These are phyloP conservation scores for Aspergillus sp. DNA, from an alignment of 2,329 filamentous ascomycete species.

Conservation along the genomic window DNA sequence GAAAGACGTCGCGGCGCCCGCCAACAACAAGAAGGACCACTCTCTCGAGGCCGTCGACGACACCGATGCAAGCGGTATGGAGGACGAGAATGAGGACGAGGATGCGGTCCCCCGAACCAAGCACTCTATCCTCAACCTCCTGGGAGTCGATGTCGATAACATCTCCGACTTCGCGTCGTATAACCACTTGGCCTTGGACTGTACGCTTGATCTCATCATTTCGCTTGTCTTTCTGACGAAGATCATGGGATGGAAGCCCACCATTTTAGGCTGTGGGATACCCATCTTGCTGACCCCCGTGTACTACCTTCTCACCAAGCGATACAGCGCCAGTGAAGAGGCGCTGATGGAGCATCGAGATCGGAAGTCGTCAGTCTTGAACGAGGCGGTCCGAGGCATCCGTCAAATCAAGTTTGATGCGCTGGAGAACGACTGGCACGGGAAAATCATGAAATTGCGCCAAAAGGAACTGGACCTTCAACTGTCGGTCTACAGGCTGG, in stretches of 20 bases:
- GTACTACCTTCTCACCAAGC: constrained; percentile 65
- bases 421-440: constrained; percentile 70
- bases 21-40: constrained; percentile 35
- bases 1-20: constrained; percentile 60
- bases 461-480: constrained; percentile 65
- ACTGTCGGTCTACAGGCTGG: constrained; percentile 64
- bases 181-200: constrained; percentile 64
- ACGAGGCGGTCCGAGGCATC: constrained; percentile 74
- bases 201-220: constrained; percentile 62
- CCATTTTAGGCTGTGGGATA: constrained; percentile 63
- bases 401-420: constrained; percentile 83
- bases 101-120: constrained; percentile 54
- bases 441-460: constrained; percentile 64
- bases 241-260: constrained; percentile 69
- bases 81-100: constrained; percentile 43
- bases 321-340: constrained; percentile 65
- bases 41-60: constrained; percentile 18
- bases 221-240: constrained; percentile 64
- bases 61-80: constrained; percentile 37
- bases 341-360: constrained; percentile 73
- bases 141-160: constrained; percentile 69
- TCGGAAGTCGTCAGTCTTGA: constrained; percentile 70
- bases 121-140: constrained; percentile 65
- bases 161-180: constrained; percentile 66
- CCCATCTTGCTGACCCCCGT: constrained; percentile 65